Base-by-base conservation (phyloP, 805 yeast genomes). In the Sungouiella thailandica region DNA sequence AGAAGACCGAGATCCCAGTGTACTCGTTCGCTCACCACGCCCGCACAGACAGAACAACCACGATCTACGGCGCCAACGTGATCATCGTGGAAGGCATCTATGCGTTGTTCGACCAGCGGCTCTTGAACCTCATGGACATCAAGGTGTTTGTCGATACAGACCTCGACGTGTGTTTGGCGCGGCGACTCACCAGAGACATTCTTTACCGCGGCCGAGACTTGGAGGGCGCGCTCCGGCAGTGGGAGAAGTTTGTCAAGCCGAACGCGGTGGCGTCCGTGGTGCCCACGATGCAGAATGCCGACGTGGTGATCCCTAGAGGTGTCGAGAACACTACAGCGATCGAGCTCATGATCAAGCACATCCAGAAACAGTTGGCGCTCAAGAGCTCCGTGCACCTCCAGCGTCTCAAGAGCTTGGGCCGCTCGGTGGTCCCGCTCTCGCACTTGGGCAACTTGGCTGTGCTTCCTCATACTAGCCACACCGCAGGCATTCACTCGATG, bases 71-170 rank as follows among this genome's bases (percentile, higher is more conserved):
- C 2, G 96, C 97, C 11, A 88, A 88, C 54, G 95, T 93, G 14
- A 83, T 93, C 34, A 82, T 93, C 5, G 64, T 93, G 24, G 98
- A 93, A 57, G 98, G 98, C 2, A 78, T 93, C 3, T 86, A 84
- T 53, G 87, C 96, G 0, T 58, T 93, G 28, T 78, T 80, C 41
- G 87, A 83, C 53, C 68, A 70, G 29, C 70, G 88, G 26, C 58
- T 93, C 12, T 59, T 82, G 34, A 81, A 74, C 9, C 51, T 88
- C 50, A 83, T 89, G 82, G 95, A 90, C 50, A 68, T 87, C 39
- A 90, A 84, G 57, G 76, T 90, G 13, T 93, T 78, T 55, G 97
- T 93, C 3, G 97, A 90, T 47, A 93, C 97, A 2, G 97, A 89
- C 50, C 67, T 88, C 46, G 98, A 93, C 53, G 75, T 90, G 11